These are phyloP conservation scores for Scalesia atractyloides DNA, from an alignment of 129 eudicot genomes.

Conservation along the genomic window DNA sequence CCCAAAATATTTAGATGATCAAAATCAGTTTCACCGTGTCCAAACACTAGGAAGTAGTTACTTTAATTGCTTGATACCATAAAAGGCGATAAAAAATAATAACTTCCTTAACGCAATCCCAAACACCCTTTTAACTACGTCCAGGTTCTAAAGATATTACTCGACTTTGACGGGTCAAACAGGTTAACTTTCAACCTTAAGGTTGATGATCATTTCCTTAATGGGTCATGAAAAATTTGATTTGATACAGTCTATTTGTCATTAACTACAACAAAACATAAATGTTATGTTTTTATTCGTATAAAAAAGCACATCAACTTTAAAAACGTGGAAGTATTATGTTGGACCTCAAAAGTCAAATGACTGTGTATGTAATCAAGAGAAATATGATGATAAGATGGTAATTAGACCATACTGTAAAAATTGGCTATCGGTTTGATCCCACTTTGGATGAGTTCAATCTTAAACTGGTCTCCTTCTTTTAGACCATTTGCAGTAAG, in stretches of 20 bases:
- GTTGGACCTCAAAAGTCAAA: slow-evolving; percentile 20
- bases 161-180: neutral
- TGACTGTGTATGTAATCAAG: neutral
- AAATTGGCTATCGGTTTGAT: slow-evolving; percentile 2
- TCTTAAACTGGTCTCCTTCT: slow-evolving; percentile 17
- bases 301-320: neutral
- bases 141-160: neutral
- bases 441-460: slow-evolving; percentile 12
- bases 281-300: neutral
- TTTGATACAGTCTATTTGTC: neutral
- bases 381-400: slow-evolving; percentile 2
- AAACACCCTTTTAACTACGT: neutral
- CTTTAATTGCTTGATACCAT: neutral
- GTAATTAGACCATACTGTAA: neutral
- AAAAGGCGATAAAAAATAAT: neutral
- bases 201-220: neutral
- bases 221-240: neutral
- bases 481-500: neutral
- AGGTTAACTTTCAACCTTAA: neutral
- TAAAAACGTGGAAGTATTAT: neutral
- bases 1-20: neutral
- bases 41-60: neutral
- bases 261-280: neutral
- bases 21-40: neutral
- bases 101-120: neutral